These are phyloP conservation scores for Chrysoporthe deuterocubensis DNA, from an alignment of 2,329 filamentous ascomycete species.

Conservation along the genomic window DNA sequence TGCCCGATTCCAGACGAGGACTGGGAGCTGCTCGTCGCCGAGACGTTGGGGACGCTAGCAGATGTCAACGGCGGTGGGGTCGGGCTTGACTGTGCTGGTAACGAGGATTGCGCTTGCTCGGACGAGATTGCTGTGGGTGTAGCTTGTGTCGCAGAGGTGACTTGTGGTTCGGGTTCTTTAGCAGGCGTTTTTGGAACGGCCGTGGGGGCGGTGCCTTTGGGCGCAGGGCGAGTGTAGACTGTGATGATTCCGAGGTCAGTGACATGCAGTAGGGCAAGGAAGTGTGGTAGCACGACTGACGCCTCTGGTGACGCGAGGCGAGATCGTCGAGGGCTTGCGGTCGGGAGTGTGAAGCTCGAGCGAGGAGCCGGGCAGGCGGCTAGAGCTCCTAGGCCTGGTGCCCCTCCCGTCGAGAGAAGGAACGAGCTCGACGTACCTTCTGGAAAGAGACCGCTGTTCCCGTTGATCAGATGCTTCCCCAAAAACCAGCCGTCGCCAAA, in stretches of 20 bases:
- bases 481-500: conserved; percentile 89
- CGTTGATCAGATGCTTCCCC: conserved; percentile 73
- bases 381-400: neutral
- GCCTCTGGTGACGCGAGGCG: neutral
- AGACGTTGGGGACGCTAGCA: conserved; percentile 36
- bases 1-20: conserved; percentile 49
- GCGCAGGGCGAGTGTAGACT: conserved; percentile 67
- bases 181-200: conserved; percentile 15
- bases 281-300: conserved; percentile 8
- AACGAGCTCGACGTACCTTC: conserved; percentile 63
- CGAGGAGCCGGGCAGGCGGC: neutral
- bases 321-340: neutral
- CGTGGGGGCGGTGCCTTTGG: conserved; percentile 41
- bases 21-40: conserved; percentile 35
- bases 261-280: neutral
- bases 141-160: conserved; percentile 9
- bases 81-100: conserved; percentile 25
- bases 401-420: neutral
- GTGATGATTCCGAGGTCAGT: conserved; percentile 16
- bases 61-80: conserved; percentile 47
- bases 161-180: conserved; percentile 8
- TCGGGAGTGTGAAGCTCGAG: neutral
- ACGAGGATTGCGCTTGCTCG: conserved; percentile 29
- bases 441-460: conserved; percentile 78
- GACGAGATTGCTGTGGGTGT: conserved; percentile 20